Percentiles rank a stretch among this genome's conserved stretches.
Evolutionary conservation across 2,329 filamentous ascomycete species (phyloP).

Genomic region (Hypoxylon sp.): DNA sequence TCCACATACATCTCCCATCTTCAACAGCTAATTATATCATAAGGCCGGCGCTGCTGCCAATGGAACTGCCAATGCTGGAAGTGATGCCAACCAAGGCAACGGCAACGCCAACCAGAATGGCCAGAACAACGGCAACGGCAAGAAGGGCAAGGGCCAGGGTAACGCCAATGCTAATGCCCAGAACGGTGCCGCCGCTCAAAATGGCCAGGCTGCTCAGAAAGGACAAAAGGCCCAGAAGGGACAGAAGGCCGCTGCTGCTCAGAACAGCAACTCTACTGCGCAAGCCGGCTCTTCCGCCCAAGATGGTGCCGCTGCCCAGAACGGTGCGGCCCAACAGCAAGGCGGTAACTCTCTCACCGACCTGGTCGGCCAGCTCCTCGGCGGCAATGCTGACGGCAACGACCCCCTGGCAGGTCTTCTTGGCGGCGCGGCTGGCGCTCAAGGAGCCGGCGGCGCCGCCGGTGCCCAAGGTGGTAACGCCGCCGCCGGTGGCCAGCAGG

Average conservation of each 20-base stretch:
- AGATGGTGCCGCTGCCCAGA: conserved; percentile 15
- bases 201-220: conserved; percentile 11
- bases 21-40: conserved; percentile 8
- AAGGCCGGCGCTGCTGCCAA: conserved; percentile 35
- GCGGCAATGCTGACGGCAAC: conserved; percentile 17
- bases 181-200: conserved; percentile 1
- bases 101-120: conserved; percentile 2
- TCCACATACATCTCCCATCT: neutral
- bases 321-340: conserved; percentile 21
- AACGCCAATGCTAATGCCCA: conserved; percentile 1
- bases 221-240: neutral
- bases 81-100: conserved; percentile 26
- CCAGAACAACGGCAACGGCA: conserved; percentile 5
- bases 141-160: conserved; percentile 12
- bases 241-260: neutral
- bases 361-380: conserved; percentile 32
- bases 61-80: conserved; percentile 24
- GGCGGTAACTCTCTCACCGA: conserved; percentile 27
- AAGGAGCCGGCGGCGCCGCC: conserved; percentile 4
- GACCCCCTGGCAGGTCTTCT: conserved; percentile 32
- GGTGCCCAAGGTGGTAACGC: conserved; percentile 14
- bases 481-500: conserved; percentile 15
- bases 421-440: conserved; percentile 15
- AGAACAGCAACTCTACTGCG: neutral
- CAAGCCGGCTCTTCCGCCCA: conserved; percentile 6